These are phyloP conservation scores for Fusarium euwallaceae DNA, from an alignment of 2,329 filamentous ascomycete genomes.

Conservation along the genomic window DNA sequence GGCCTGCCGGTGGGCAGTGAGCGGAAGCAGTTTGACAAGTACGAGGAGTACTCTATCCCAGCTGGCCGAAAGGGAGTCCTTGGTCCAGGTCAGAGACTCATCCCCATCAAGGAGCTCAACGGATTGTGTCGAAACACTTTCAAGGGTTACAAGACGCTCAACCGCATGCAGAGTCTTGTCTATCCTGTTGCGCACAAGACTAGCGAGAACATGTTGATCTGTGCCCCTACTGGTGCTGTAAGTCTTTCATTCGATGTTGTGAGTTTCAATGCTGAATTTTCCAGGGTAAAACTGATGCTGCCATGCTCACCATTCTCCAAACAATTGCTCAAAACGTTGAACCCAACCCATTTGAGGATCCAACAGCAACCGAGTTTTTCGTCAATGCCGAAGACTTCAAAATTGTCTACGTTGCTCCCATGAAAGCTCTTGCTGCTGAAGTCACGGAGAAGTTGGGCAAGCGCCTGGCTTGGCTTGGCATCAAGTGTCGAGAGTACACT, in stretches of 20 bases:
- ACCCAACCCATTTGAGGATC: constrained; percentile 83
- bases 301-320: constrained; percentile 95
- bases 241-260: constrained; percentile 48
- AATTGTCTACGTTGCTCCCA: constrained; percentile 97
- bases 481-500: constrained; percentile 92
- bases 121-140: constrained; percentile 92
- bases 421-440: constrained; percentile 98
- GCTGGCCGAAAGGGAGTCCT: constrained; percentile 83
- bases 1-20: constrained; percentile 82
- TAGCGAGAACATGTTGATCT: constrained; percentile 98
- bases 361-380: constrained; percentile 80
- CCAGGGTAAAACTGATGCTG: constrained; percentile 95
- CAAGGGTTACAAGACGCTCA: constrained; percentile 91
- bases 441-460: constrained; percentile 95
- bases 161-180: constrained; percentile 97
- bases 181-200: constrained; percentile 96
- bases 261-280: constrained; percentile 25
- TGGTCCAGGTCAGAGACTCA: constrained; percentile 78
- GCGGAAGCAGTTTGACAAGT: constrained; percentile 78
- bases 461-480: constrained; percentile 91
- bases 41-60: constrained; percentile 91
- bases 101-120: constrained; percentile 86
- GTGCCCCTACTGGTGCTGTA: constrained; percentile 92
- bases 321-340: constrained; percentile 86
- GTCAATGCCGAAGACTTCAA: constrained; percentile 94